A percentile compares a stretch with the other conserved stretches of the same genome.
Evolutionary conservation across 768 basidiomycete genomes (phyloP).

Genomic region (Plicaturopsis crispa): DNA sequence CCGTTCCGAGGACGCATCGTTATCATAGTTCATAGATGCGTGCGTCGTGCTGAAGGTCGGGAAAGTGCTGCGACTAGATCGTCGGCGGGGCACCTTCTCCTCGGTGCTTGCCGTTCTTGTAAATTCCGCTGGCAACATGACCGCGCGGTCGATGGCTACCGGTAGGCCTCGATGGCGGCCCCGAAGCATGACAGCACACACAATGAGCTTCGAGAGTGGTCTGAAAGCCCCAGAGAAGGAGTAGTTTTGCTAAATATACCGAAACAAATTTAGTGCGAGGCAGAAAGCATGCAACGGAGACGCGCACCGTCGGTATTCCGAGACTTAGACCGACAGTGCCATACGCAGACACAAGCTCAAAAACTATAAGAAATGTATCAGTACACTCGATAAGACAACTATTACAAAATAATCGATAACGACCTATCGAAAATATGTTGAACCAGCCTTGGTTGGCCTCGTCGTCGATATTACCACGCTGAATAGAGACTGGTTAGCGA

Average conservation of each 20-base stretch:
- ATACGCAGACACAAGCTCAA: conserved; percentile 84
- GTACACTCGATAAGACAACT: not conserved
- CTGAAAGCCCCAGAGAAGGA: conserved; percentile 75
- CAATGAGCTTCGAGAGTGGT: conserved; percentile 79
- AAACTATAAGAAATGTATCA: conserved; percentile 38
- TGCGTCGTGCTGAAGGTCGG: too few relatives aligned
- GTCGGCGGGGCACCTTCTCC: too few relatives aligned
- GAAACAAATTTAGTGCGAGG: conserved; percentile 5
- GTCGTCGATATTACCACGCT: conserved; percentile 57
- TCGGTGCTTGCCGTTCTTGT: too few relatives aligned
- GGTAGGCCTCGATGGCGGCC: conserved; percentile 87
- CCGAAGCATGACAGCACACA: conserved; percentile 88
- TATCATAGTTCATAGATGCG: too few relatives aligned
- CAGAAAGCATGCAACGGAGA: not conserved
- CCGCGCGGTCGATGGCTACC: conserved; percentile 82
- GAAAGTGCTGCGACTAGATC: too few relatives aligned
- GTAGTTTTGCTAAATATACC: conserved; percentile 56
- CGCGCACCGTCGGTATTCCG: conserved; percentile 70
- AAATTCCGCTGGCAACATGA: conserved; percentile 73
- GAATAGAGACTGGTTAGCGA: conserved; percentile 1
- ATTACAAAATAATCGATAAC: conserved; percentile 17
- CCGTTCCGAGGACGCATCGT: too few relatives aligned
- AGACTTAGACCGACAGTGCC: conserved; percentile 87
- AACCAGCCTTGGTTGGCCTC: conserved; percentile 59
- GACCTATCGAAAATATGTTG: conserved; percentile 74